Evolutionary conservation across 2,329 filamentous ascomycete genomes (phyloP).

Genomic region (Exophiala sp.): DNA sequence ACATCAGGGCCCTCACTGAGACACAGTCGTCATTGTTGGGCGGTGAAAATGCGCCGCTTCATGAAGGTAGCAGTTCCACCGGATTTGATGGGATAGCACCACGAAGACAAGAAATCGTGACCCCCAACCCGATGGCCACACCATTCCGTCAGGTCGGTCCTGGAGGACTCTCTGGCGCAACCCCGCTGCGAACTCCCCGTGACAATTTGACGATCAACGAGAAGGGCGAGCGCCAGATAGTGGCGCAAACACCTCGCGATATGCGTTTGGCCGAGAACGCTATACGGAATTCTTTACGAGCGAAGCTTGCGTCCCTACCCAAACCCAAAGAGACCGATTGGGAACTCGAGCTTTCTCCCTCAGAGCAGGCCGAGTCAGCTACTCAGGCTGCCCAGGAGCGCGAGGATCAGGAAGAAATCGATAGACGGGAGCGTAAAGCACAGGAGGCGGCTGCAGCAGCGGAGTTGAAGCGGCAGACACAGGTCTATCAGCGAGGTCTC

Average conservation of each 20-base stretch:
- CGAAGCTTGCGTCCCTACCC: constrained; percentile 67
- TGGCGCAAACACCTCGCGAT: constrained; percentile 71
- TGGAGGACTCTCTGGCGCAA: constrained; percentile 66
- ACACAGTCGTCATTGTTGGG: constrained; percentile 90
- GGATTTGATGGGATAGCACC: constrained; percentile 83
- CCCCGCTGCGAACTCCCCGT: constrained; percentile 79
- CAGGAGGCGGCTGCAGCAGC: constrained; percentile 58
- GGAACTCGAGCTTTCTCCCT: constrained; percentile 78
- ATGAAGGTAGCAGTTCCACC: constrained; percentile 74
- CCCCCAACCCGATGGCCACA: constrained; percentile 91
- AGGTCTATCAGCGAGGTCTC: constrained; percentile 80
- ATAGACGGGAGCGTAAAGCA: constrained; percentile 59
- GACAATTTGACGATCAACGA: constrained; percentile 83
- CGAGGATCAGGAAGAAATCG: constrained; percentile 67
- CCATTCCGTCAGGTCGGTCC: constrained; percentile 61
- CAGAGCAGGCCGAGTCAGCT: constrained; percentile 66
- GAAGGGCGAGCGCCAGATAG: constrained; percentile 58
- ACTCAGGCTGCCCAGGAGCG: constrained; percentile 33
- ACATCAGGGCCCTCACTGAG: constrained; percentile 84
- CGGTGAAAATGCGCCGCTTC: constrained; percentile 84
- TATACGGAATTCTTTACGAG: constrained; percentile 59
- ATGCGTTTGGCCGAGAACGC: constrained; percentile 65
- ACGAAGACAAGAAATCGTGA: constrained; percentile 73
- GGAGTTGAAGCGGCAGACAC: constrained; percentile 76
- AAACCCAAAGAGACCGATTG: constrained; percentile 91